Evolutionary conservation across 257 asterid species (phyloP), one percentile per base, ranked within the genome.

Genomic region (Solanum sitiens): DNA sequence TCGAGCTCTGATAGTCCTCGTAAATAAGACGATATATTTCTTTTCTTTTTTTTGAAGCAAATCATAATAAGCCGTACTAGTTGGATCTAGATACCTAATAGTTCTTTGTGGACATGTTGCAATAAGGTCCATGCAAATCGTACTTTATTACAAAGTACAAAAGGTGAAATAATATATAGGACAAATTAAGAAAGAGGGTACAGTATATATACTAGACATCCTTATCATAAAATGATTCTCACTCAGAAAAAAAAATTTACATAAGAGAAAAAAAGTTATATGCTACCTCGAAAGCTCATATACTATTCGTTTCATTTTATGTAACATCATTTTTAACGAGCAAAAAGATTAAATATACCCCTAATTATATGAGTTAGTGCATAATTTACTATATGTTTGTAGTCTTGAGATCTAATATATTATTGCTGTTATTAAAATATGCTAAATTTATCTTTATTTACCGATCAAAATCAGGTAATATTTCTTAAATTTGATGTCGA

Each of bases 111-210:
- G 82, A 73, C 30, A 7, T 20, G 5, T 37, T 79, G 40, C 63
- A 77, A 14, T 27, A 45, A 79, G 85, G 39, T 80, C 85, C 85
- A 80, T 45, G 30, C 30, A 47, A 80, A 30, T 25, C 8, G 63
- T 76, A 76, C 35, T 67, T 25, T 67, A 42, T 27, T 8, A 79
- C 85, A 47, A 80, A 80, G 85, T 80, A 80, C 85, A 47, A 80
- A 20, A 32, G 21, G 42, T 80, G 68, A 80, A 44, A 80, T 47
- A 63, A 47, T 35, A 37, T 37, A 37, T 35, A 80, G 70, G 68
- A 30, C 85, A 18, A 47, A 63, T 23, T 63, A 63, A 30, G 27
- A 47, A 80, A 80, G 32, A 30, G 11, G 30, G 85, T 27, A 47
- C 27, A 27, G 65, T 7, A 56, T 56, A 56, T 45, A 33, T 77